Conservation (phyloP, 352 stramenopile species). For the Globisporangium echinulatum region DNA sequence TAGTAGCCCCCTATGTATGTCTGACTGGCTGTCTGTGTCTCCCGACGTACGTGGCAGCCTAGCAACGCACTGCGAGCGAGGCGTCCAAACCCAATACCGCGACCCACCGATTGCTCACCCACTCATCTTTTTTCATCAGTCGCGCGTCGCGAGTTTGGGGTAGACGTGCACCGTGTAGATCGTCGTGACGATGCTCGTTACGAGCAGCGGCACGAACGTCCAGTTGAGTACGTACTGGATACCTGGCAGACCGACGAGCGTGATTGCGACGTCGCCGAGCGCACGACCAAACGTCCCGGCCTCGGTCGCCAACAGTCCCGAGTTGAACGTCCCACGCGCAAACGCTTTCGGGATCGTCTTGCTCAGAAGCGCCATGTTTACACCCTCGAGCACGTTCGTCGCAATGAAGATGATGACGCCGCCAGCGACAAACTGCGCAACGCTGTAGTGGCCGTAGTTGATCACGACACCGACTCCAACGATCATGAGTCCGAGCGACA, state of each 20-base stretch:
- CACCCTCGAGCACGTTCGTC: slow-evolving; percentile 90
- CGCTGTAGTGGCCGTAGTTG: slow-evolving; percentile 79
- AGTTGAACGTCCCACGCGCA: slow-evolving; percentile 92
- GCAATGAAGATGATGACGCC: slow-evolving; percentile 90
- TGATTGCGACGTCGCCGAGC: slow-evolving; percentile 84
- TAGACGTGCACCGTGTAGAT: slow-evolving; percentile 72
- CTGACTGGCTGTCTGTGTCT: neutral
- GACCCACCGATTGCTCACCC: neutral
- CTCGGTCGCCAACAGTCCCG: slow-evolving; percentile 90
- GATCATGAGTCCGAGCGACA: slow-evolving; percentile 83
- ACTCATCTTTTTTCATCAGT: slow-evolving; percentile 17
- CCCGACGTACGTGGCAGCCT: no score
- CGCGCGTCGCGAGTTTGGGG: slow-evolving; percentile 50
- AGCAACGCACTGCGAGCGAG: no score
- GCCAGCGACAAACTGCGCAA: slow-evolving; percentile 81
- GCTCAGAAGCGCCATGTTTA: slow-evolving; percentile 90
- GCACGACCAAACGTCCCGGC: slow-evolving; percentile 87
- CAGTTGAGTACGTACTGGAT: slow-evolving; percentile 84
- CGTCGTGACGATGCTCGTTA: slow-evolving; percentile 46
- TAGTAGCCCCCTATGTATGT: neutral
- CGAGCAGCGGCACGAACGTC: slow-evolving; percentile 67
- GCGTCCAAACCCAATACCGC: no score
- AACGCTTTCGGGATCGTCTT: slow-evolving; percentile 93
- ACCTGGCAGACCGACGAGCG: slow-evolving; percentile 66
- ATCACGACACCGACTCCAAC: slow-evolving; percentile 86